A percentile compares a stretch with the other conserved stretches of the same genome.
Evolutionary conservation across 225 moss, liverwort and hornwort genomes (phyloP).

Genomic region (Thuidium tamariscinum): DNA sequence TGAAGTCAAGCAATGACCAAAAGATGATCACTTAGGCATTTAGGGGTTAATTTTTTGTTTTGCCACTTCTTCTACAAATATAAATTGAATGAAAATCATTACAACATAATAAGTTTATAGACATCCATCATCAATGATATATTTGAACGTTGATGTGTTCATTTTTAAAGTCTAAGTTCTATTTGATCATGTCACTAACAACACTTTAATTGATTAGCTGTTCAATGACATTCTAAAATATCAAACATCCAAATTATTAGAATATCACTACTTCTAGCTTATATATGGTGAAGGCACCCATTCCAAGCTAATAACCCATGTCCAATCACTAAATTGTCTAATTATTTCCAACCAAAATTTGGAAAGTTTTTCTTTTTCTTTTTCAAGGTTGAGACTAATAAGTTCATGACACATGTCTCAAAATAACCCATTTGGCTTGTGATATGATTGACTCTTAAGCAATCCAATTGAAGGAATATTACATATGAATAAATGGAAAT

Average conservation of each 20-base stretch:
- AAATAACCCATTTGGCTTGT: background rate
- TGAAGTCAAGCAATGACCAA: too few species aligned
- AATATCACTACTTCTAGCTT: background rate
- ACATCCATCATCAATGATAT: background rate
- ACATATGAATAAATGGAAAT: background rate
- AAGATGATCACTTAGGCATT: too few species aligned
- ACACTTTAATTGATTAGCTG: fast-evolving
- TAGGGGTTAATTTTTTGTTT: too few species aligned
- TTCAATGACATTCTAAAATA: background rate
- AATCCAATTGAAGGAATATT: background rate
- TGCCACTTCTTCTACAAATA: background rate
- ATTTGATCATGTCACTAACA: background rate
- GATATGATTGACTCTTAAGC: background rate
- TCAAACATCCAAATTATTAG: background rate
- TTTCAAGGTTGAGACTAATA: too few species aligned
- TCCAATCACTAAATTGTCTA: too few species aligned
- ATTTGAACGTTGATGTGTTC: background rate
- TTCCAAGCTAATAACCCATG: too few species aligned
- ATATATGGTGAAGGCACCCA: too few species aligned
- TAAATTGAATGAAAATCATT: background rate
- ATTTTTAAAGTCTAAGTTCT: background rate
- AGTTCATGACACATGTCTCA: too few species aligned
- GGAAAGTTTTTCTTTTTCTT: too few species aligned
- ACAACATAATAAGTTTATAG: background rate
- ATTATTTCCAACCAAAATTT: too few species aligned